Evolutionary conservation across 805 yeast genomes (phyloP).

Genomic region (Candida pini): DNA sequence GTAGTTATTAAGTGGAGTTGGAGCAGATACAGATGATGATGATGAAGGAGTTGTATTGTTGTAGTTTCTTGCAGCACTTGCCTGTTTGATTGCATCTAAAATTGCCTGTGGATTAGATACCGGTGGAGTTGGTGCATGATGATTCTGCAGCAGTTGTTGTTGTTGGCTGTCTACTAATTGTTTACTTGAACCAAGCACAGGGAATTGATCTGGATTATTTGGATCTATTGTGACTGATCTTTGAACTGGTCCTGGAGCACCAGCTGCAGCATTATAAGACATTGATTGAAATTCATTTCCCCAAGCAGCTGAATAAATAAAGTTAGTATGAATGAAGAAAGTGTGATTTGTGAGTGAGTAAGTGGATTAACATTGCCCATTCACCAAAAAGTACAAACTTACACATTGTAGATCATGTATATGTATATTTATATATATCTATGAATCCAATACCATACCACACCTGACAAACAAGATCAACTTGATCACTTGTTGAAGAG

Average conservation of each 20-base stretch:
- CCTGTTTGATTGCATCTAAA: conserved; percentile 21
- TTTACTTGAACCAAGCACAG: conserved; percentile 20
- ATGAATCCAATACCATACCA: too few species aligned
- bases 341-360: background rate
- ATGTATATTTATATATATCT: background rate
- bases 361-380: background rate
- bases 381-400: background rate
- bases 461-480: too few species aligned
- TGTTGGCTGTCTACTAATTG: conserved; percentile 1
- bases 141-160: conserved; percentile 2
- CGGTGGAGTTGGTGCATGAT: conserved; percentile 6
- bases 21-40: conserved; percentile 3
- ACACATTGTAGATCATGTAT: conserved; percentile 3
- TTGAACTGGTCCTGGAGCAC: conserved; percentile 5
- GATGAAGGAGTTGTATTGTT: conserved; percentile 1
- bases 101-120: conserved; percentile 21
- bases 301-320: conserved; percentile 17
- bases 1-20: conserved; percentile 2
- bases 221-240: conserved; percentile 4
- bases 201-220: conserved; percentile 21
- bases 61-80: conserved; percentile 5
- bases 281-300: conserved; percentile 10
- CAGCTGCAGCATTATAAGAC: conserved; percentile 10
- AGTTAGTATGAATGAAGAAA: background rate
- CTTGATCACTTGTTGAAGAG: too few species aligned